These are phyloP conservation scores for Candida michaelii DNA, from an alignment of 805 yeast species.

Conservation along the genomic window DNA sequence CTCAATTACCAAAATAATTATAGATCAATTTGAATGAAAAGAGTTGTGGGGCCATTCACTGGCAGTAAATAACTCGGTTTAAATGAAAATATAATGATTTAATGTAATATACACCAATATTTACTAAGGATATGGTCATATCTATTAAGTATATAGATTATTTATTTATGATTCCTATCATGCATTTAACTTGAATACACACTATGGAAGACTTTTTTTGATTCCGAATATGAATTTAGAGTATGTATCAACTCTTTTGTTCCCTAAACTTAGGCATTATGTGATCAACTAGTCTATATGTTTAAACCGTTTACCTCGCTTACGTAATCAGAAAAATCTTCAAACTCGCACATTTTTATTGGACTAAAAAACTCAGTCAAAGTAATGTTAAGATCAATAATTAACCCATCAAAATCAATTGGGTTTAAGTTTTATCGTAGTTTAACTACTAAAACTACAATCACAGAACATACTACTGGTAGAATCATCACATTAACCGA, in stretches of 20 bases:
- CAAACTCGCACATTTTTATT: slow-evolving; percentile 11
- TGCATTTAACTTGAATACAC: slow-evolving; percentile 2
- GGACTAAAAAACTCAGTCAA: slow-evolving; percentile 8
- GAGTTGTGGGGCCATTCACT: too few relatives aligned
- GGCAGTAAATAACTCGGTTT: too few relatives aligned
- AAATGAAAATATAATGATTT: background rate
- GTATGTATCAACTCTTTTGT: too few relatives aligned
- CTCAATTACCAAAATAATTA: slow-evolving; percentile 23
- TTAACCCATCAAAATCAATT: slow-evolving; percentile 1
- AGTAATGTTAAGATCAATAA: slow-evolving; percentile 6
- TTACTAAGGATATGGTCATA: too few relatives aligned
- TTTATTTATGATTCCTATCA: slow-evolving; percentile 2
- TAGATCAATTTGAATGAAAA: too few relatives aligned
- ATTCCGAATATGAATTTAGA: too few relatives aligned
- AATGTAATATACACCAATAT: background rate
- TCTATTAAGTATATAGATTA: background rate
- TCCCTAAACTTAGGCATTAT: too few relatives aligned
- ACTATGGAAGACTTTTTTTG: too few relatives aligned
- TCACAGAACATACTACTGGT: slow-evolving; percentile 42
- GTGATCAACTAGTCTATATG: too few relatives aligned
- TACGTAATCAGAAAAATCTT: background rate
- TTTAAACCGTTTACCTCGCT: background rate
- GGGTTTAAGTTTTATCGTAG: slow-evolving; percentile 12
- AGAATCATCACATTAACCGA: slow-evolving; percentile 40
- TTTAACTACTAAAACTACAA: slow-evolving; percentile 36